Percentiles rank a stretch among this genome's conserved stretches.
Conservation (phyloP, 768 basidiomycete species). For the Austroboletus festivus region DNA sequence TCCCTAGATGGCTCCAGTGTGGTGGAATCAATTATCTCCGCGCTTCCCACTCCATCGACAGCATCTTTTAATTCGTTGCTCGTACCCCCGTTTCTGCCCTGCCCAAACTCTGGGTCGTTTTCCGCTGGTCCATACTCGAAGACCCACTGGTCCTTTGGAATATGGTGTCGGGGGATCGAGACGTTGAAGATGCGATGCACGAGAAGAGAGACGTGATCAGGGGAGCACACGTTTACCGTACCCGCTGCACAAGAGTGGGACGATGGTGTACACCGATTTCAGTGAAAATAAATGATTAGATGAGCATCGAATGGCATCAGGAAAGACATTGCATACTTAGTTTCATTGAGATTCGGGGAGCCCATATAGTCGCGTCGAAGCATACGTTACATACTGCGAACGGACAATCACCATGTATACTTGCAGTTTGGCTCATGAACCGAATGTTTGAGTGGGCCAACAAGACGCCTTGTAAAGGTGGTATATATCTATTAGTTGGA, state of each 20-base stretch:
- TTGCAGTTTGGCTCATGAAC: constrained; percentile 63
- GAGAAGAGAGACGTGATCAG: constrained; percentile 88
- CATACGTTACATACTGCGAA: constrained; percentile 70
- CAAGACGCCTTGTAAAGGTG: constrained; percentile 82
- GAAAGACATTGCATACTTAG: constrained; percentile 50
- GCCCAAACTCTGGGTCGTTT: constrained; percentile 72
- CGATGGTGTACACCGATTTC: neutral
- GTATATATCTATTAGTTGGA: constrained; percentile 66
- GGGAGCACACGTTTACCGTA: constrained; percentile 85
- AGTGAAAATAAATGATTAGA: neutral
- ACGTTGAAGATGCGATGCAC: constrained; percentile 92
- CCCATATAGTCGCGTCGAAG: constrained; percentile 89
- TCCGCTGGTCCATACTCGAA: constrained; percentile 85
- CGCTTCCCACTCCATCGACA: neutral
- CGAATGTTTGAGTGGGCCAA: constrained; percentile 78
- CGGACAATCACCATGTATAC: constrained; percentile 79
- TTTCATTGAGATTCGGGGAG: constrained; percentile 76
- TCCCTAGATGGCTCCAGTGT: constrained; percentile 6
- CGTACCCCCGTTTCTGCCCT: constrained; percentile 28
- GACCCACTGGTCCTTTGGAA: constrained; percentile 74
- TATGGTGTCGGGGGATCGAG: constrained; percentile 90
- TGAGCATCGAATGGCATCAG: neutral
- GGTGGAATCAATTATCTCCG: constrained; percentile 11
- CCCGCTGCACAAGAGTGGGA: constrained; percentile 50
- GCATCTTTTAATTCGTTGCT: constrained; percentile 11